Evolutionary conservation across 164 flowering plant genomes (phyloP).

Genomic region (Piper longum): DNA sequence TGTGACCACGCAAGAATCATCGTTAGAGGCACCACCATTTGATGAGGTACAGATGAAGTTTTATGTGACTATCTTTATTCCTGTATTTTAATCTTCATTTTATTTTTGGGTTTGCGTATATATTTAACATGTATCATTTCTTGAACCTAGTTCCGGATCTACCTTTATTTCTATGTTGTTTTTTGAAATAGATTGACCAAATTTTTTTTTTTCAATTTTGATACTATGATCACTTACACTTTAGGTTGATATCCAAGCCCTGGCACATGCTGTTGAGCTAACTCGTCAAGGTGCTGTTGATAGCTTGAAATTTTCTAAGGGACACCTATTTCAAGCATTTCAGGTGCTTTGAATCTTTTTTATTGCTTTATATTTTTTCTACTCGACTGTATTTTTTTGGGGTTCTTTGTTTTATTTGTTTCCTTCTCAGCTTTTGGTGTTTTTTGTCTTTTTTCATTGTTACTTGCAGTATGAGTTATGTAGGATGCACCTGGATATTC

Average conservation of each 20-base stretch:
- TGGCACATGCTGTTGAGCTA: slow-evolving; percentile 98
- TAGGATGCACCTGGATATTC: slow-evolving; percentile 64
- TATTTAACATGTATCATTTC: no score
- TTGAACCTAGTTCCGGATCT: slow-evolving; percentile 4
- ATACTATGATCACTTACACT: background rate
- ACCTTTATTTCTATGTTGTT: background rate
- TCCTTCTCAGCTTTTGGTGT: background rate
- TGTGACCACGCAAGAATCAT: slow-evolving; percentile 62
- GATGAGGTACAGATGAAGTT: slow-evolving; percentile 50
- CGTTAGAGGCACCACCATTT: slow-evolving; percentile 80
- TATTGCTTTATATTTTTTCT: background rate
- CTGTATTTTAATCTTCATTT: no score
- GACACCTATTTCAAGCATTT: slow-evolving; percentile 76
- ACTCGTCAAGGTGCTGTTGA: slow-evolving; percentile 96
- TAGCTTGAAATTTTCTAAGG: slow-evolving; percentile 84
- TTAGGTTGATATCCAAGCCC: slow-evolving; percentile 96
- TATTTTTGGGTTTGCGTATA: no score
- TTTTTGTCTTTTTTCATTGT: background rate
- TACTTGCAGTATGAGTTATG: slow-evolving; percentile 74
- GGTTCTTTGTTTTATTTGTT: background rate
- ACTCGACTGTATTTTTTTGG: background rate
- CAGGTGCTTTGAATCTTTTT: slow-evolving; percentile 36
- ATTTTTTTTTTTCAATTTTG: background rate
- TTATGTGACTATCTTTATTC: no score
- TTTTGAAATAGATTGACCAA: background rate